Conservation (phyloP, 2,329 filamentous ascomycete genomes). For the Verticillium tricorpus region DNA sequence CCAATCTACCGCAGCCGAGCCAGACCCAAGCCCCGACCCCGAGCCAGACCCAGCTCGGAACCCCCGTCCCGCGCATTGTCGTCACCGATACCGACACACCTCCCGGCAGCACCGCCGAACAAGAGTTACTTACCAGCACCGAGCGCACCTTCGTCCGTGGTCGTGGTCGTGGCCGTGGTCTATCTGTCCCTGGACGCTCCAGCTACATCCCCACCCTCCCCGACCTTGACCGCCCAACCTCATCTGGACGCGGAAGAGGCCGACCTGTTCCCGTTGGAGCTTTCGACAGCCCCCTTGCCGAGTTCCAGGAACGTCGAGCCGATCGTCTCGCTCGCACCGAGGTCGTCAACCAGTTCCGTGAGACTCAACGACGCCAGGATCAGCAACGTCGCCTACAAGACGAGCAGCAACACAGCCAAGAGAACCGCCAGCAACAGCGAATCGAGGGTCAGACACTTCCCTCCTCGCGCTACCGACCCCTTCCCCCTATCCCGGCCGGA, state of each 20-base stretch:
- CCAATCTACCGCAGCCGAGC: not conserved
- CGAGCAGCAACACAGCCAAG: not conserved
- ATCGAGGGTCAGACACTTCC: not conserved
- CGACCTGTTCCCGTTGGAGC: slow-evolving; percentile 11
- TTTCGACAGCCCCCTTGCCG: slow-evolving; percentile 8
- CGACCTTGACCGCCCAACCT: not conserved
- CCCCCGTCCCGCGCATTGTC: not conserved
- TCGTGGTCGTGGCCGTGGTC: slow-evolving; percentile 4
- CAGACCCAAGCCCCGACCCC: not conserved
- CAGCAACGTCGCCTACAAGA: not conserved
- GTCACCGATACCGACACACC: not conserved
- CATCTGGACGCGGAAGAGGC: slow-evolving; percentile 1
- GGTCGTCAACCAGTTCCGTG: not conserved
- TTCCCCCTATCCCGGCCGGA: not conserved
- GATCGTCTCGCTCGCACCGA: not conserved
- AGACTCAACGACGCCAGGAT: not conserved
- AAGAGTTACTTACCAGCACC: not conserved
- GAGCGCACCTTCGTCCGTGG: not conserved
- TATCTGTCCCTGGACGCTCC: slow-evolving; percentile 6
- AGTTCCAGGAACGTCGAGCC: not conserved
- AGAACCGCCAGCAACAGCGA: not conserved
- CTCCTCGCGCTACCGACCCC: not conserved
- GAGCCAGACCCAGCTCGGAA: not conserved
- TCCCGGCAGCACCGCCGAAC: not conserved
- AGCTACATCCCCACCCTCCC: slow-evolving; percentile 6